phyloP scores from a whole-genome alignment of 768 basidiomycete genomes.

The Auricularia sp. region DNA sequence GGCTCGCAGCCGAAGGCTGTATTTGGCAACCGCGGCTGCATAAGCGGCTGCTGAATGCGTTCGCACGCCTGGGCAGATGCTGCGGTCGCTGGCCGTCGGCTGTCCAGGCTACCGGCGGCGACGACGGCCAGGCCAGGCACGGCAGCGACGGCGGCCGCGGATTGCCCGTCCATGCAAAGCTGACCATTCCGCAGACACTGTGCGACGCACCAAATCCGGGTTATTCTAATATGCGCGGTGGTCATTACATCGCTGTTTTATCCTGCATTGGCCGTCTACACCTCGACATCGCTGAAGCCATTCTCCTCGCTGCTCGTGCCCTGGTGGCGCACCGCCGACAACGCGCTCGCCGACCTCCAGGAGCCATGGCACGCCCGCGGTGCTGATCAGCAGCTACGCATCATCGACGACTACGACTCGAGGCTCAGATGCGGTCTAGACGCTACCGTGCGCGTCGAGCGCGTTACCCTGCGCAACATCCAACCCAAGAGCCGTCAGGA shows the following conservation, averaged over 20 bases:
- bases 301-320: conserved; percentile 27
- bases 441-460: conserved; percentile 65
- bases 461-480: conserved; percentile 57
- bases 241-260: conserved; percentile 87
- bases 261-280: conserved; percentile 80
- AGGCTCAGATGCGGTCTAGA: conserved; percentile 62
- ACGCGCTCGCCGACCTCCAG: conserved; percentile 45
- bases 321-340: conserved; percentile 28
- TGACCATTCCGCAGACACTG: conserved; percentile 50
- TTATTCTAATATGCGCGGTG: conserved; percentile 77
- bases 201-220: conserved; percentile 81
- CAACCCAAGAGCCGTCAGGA: conserved; percentile 30
- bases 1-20: not conserved
- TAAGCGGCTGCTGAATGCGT: not conserved
- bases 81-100: not conserved
- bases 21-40: too few relatives aligned
- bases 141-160: not conserved
- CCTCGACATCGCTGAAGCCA: conserved; percentile 51
- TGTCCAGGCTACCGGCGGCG: not conserved
- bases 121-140: not conserved
- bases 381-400: conserved; percentile 34
- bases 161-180: not conserved
- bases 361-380: conserved; percentile 45
- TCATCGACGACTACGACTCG: conserved; percentile 60
- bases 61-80: not conserved